Evolutionary conservation across 1,284 basidiomycete genomes (phyloP), one percentile per base, ranked within the genome.

Genomic region (Ustilago trichophora): DNA sequence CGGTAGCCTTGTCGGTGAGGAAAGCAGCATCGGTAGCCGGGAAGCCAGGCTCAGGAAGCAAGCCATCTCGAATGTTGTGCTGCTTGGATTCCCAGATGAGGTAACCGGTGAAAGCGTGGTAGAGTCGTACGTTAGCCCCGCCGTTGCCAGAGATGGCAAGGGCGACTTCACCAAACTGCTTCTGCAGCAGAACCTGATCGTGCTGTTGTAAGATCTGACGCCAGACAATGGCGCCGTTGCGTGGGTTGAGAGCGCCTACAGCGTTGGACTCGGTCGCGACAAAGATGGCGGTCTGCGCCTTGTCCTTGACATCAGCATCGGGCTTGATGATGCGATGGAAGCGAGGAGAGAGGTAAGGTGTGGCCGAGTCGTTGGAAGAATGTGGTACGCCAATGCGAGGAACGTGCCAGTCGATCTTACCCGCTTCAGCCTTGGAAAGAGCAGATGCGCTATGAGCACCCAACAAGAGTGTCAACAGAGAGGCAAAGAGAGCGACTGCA

Each of bases 191-290:
- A n/a, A 88, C 81, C 49, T 93, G 86, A 16, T 84, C 84, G 68
- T 95, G 91, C 24, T 85, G 83, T 6, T 89, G 88, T 66, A 89
- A 88, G 46, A 88, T 79, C 79, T 90, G 87, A 79, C 93, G 86
- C 93, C 93, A 97, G 19, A 85, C 92, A 75, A 94, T 83, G 49
- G 85, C 85, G 1, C 93, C 92, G 73, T 89, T 86, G 13, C 85
- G 84, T 1, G 87, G 86, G 75, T 90, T 87, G 54, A 96, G 68
- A 1, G 88, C 91, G 4, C 89, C 91, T 13, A 96, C 82, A 0
- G 92, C 88, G 82, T 93, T 93, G 73, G 86, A 89, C 37, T 85
- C 83, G 0, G 92, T 93, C 1, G 88, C 87, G 4, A 87, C 85
- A 42, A 94, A 78, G 24, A 93, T 78, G 27, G 90, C 80, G 63